Evolutionary conservation across 495 filamentous ascomycete genomes (phyloP).

Genomic region (Daldinia concentrica): DNA sequence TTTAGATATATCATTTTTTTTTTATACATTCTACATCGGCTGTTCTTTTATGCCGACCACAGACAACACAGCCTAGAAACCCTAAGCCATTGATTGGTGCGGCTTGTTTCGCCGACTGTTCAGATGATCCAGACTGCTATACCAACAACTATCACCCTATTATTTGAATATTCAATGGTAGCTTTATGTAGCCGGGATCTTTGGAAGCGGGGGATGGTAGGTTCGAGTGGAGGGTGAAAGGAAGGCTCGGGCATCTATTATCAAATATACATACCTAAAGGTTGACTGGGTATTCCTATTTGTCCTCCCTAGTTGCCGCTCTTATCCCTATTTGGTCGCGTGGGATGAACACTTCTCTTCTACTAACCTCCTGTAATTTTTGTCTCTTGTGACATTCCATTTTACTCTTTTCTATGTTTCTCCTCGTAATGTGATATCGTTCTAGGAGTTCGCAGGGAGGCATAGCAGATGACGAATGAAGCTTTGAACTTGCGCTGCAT

Average conservation of each 20-base stretch:
- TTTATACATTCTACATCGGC: conserved; percentile 12
- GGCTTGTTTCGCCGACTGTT: conserved; percentile 24
- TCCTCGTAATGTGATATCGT: conserved; percentile 11
- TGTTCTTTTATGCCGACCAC: conserved; percentile 25
- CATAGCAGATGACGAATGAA: conserved; percentile 34
- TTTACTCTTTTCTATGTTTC: background rate
- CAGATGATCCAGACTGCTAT: conserved; percentile 27
- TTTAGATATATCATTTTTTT: conserved; percentile 8
- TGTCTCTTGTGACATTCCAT: conserved; percentile 11
- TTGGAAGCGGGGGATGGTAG: conserved; percentile 25
- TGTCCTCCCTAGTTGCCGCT: conserved; percentile 22
- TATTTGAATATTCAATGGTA: conserved; percentile 10
- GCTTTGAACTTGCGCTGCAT: conserved; percentile 13
- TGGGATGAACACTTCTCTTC: conserved; percentile 17
- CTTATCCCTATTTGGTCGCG: conserved; percentile 28
- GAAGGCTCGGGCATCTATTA: conserved; percentile 24
- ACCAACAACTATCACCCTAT: background rate
- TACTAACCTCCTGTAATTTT: conserved; percentile 3
- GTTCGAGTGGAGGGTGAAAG: conserved; percentile 17
- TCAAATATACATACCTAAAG: conserved; percentile 19
- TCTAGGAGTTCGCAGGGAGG: conserved; percentile 13
- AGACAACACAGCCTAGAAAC: conserved; percentile 1
- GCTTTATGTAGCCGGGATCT: conserved; percentile 6
- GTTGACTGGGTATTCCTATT: conserved; percentile 17
- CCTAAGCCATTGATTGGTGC: conserved; percentile 25